Percentiles rank a stretch among this genome's conserved stretches.
Conservation (phyloP, 2,329 filamentous ascomycete species). For the Alternaria atra region DNA sequence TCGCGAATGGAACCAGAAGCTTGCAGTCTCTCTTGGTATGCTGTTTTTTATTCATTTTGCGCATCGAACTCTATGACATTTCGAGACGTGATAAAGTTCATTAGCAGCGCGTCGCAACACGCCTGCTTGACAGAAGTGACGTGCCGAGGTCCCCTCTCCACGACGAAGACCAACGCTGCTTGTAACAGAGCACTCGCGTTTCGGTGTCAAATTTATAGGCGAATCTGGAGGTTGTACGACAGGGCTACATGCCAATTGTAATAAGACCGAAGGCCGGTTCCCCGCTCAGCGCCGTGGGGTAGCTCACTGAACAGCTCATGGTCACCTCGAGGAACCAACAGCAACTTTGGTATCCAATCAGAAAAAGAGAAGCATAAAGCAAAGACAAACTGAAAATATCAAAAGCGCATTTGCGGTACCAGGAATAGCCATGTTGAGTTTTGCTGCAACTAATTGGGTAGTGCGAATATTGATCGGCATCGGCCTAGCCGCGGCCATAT, state of each 20-base stretch:
- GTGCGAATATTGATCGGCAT: constrained; percentile 6
- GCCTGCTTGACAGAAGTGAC: too few relatives aligned
- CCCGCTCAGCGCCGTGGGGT: not conserved
- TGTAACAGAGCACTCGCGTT: not conserved
- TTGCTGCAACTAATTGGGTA: constrained; percentile 8
- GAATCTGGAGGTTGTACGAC: not conserved
- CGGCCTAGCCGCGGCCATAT: constrained; percentile 6
- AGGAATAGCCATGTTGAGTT: not conserved
- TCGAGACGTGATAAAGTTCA: too few relatives aligned
- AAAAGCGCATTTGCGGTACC: not conserved
- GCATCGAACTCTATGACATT: too few relatives aligned
- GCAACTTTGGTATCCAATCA: not conserved
- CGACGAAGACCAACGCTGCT: not conserved
- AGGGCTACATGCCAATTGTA: not conserved
- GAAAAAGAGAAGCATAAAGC: not conserved
- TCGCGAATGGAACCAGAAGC: too few relatives aligned
- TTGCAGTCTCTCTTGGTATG: too few relatives aligned
- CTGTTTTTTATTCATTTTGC: too few relatives aligned
- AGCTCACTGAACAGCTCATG: not conserved
- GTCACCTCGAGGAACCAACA: not conserved
- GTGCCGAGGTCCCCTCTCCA: too few relatives aligned
- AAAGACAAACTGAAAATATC: not conserved
- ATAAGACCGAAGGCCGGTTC: not conserved
- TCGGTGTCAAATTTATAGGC: not conserved
- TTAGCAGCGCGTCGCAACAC: too few relatives aligned